Evolutionary conservation across 1,284 basidiomycete species (phyloP).

Genomic region (Hemileia vastatrix): DNA sequence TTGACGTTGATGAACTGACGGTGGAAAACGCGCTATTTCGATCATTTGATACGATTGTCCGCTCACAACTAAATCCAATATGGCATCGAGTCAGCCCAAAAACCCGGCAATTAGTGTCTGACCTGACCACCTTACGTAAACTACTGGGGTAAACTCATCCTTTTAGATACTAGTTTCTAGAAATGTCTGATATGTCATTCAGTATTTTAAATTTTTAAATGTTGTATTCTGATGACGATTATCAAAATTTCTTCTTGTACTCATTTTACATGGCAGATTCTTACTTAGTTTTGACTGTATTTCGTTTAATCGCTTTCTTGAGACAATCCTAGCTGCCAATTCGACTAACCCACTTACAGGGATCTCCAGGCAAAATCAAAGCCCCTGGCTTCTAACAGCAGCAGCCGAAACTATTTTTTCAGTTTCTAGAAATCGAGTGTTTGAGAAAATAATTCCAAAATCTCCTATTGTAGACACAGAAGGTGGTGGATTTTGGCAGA

Average conservation of each 20-base stretch:
- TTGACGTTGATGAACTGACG: slow-evolving; percentile 86
- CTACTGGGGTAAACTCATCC: slow-evolving; percentile 59
- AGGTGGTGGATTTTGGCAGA: neutral
- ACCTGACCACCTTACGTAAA: slow-evolving; percentile 73
- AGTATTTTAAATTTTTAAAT: neutral
- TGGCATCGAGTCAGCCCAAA: slow-evolving; percentile 93
- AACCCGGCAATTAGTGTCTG: slow-evolving; percentile 82
- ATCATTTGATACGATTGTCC: slow-evolving; percentile 81
- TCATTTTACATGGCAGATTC: slow-evolving; percentile 56
- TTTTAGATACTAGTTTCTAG: neutral
- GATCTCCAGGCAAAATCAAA: slow-evolving; percentile 53
- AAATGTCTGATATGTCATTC: neutral
- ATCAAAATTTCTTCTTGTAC: neutral
- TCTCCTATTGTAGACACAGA: slow-evolving; percentile 10
- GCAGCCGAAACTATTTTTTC: slow-evolving; percentile 79
- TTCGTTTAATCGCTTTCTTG: slow-evolving; percentile 82
- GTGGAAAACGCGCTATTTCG: slow-evolving; percentile 90
- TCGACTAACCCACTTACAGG: slow-evolving; percentile 40
- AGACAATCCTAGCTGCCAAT: slow-evolving; percentile 73
- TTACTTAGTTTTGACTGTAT: slow-evolving; percentile 84
- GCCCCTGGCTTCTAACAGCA: slow-evolving; percentile 77
- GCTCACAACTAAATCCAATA: slow-evolving; percentile 77
- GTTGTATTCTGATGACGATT: neutral
- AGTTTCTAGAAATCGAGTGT: slow-evolving; percentile 69
- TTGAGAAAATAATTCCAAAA: slow-evolving; percentile 46